These are phyloP conservation scores for Isoetes taiwanensis DNA, from an alignment of 75 land plant genomes.

Conservation along the genomic window DNA sequence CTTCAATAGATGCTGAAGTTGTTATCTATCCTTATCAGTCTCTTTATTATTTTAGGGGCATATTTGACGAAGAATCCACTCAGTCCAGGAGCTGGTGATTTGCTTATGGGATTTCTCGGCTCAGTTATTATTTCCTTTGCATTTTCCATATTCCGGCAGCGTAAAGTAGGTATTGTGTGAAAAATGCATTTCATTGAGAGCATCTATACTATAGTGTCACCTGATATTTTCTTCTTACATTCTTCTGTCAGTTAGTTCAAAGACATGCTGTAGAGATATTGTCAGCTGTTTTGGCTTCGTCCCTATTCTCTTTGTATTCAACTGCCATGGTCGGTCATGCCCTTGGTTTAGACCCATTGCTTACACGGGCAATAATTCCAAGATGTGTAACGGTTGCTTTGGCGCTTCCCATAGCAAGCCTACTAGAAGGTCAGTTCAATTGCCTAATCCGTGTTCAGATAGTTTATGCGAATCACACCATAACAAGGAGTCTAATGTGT, in stretches of 20 bases:
- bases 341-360: slow-evolving; percentile 49
- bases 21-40: no score
- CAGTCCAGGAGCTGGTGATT: slow-evolving; percentile 96
- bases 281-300: slow-evolving; percentile 63
- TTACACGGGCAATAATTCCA: slow-evolving; percentile 77
- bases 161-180: slow-evolving; percentile 43
- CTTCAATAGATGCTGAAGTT: no score
- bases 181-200: neutral
- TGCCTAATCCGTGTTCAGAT: no score
- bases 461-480: no score
- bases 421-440: slow-evolving; percentile 99
- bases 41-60: no score
- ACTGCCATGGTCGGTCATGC: slow-evolving; percentile 73
- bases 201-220: neutral
- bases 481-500: no score
- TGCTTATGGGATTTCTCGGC: slow-evolving; percentile 94
- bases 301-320: slow-evolving; percentile 82
- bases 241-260: slow-evolving; percentile 59
- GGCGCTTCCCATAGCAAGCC: slow-evolving; percentile 80
- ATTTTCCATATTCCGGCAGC: slow-evolving; percentile 92
- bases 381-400: slow-evolving; percentile 94
- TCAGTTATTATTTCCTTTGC: slow-evolving; percentile 97
- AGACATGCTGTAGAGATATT: slow-evolving; percentile 94
- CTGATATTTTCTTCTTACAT: neutral
- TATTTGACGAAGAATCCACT: slow-evolving; percentile 68